phyloP scores from a whole-genome alignment of 768 basidiomycete species.

The Tulasnella sp. region DNA sequence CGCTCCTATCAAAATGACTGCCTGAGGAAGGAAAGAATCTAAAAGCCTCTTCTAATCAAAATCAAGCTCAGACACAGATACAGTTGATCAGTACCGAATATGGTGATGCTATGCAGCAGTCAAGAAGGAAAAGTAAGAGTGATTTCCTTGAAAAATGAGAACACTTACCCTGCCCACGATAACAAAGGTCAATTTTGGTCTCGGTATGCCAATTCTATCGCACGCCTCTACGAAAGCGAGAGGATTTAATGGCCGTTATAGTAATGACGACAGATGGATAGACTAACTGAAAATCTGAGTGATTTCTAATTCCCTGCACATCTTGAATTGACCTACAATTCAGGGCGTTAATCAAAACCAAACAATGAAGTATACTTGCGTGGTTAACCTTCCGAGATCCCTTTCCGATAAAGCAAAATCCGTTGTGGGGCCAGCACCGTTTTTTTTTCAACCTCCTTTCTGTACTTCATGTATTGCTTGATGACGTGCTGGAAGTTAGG shows the following conservation, averaged over 20 bases:
- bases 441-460: constrained; percentile 20
- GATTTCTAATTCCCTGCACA: constrained; percentile 39
- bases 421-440: not conserved
- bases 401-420: constrained; percentile 27
- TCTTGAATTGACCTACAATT: constrained; percentile 33
- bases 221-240: too few relatives aligned
- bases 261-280: not conserved
- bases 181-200: constrained; percentile 61
- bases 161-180: constrained; percentile 65
- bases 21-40: too few relatives aligned
- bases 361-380: too few relatives aligned
- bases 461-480: constrained; percentile 22
- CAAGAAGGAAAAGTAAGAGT: too few relatives aligned
- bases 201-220: constrained; percentile 50
- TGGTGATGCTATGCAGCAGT: too few relatives aligned
- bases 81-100: too few relatives aligned
- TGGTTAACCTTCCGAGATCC: constrained; percentile 28
- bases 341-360: too few relatives aligned
- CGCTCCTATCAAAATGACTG: too few relatives aligned
- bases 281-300: constrained; percentile 52
- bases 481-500: constrained; percentile 26
- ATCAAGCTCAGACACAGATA: too few relatives aligned
- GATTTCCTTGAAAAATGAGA: too few relatives aligned
- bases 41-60: too few relatives aligned
- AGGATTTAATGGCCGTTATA: too few relatives aligned